Evolutionary conservation across 805 yeast genomes (phyloP).

Genomic region (Ogataea sp.): DNA sequence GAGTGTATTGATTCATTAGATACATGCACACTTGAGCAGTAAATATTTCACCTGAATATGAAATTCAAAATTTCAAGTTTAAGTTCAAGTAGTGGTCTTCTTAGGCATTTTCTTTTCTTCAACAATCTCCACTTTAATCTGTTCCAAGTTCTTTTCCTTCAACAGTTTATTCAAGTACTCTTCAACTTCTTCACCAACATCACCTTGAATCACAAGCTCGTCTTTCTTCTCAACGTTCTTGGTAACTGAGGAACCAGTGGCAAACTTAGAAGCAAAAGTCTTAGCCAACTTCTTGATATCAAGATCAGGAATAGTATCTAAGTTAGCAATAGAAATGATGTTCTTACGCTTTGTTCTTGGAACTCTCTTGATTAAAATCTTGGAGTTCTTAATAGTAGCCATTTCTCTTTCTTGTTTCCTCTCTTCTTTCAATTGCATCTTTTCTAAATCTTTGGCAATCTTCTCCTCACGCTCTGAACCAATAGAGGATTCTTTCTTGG

Average conservation of each 20-base stretch:
- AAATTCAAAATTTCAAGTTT: too few relatives aligned
- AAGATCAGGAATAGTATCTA: slow-evolving; percentile 81
- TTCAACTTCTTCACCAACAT: slow-evolving; percentile 87
- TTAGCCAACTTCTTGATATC: slow-evolving; percentile 89
- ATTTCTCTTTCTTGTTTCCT: slow-evolving; percentile 78
- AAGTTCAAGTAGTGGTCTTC: too few relatives aligned
- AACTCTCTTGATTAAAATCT: slow-evolving; percentile 75
- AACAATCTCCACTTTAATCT: slow-evolving; percentile 82
- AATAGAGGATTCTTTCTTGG: slow-evolving; percentile 42
- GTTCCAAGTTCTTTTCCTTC: slow-evolving; percentile 73
- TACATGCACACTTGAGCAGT: too few relatives aligned
- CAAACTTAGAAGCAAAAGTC: slow-evolving; percentile 88
- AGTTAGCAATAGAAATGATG: slow-evolving; percentile 77
- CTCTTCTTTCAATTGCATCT: slow-evolving; percentile 80
- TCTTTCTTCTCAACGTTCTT: slow-evolving; percentile 89
- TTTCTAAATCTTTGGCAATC: slow-evolving; percentile 73
- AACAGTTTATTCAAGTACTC: slow-evolving; percentile 61
- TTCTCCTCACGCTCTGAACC: slow-evolving; percentile 74
- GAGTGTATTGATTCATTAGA: too few relatives aligned
- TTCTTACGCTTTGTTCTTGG: slow-evolving; percentile 87
- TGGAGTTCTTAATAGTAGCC: slow-evolving; percentile 69
- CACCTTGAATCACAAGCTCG: slow-evolving; percentile 90
- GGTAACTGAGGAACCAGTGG: slow-evolving; percentile 91
- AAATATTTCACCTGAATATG: too few relatives aligned
- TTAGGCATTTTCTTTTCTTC: slow-evolving; percentile 78